phyloP scores from a whole-genome alignment of 768 basidiomycete genomes.

The Leucogyrophana mollusca region DNA sequence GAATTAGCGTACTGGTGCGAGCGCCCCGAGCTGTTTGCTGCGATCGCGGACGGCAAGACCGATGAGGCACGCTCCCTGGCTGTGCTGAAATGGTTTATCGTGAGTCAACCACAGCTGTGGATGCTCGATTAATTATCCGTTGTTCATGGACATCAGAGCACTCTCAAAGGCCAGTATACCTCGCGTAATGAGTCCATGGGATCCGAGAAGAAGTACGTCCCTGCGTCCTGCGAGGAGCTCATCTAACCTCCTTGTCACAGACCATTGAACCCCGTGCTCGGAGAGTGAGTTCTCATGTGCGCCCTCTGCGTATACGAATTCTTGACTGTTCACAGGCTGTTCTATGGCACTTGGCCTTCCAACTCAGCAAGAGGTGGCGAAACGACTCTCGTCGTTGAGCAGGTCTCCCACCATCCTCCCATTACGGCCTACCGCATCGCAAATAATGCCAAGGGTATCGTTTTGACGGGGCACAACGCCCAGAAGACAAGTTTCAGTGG shows the following conservation, averaged over 20 bases:
- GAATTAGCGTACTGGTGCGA: constrained; percentile 93
- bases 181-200: constrained; percentile 95
- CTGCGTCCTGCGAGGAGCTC: constrained; percentile 3
- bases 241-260: constrained; percentile 39
- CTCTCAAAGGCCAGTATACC: constrained; percentile 93
- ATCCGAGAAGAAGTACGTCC: constrained; percentile 90
- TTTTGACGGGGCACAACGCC: constrained; percentile 83
- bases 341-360: constrained; percentile 89
- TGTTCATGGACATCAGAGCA: constrained; percentile 50
- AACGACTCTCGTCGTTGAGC: constrained; percentile 85
- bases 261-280: constrained; percentile 93
- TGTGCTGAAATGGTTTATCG: constrained; percentile 96
- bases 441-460: constrained; percentile 74
- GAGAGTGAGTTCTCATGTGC: constrained; percentile 62
- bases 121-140: neutral
- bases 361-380: constrained; percentile 63
- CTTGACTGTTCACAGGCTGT: constrained; percentile 47
- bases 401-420: constrained; percentile 94
- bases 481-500: constrained; percentile 95
- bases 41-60: constrained; percentile 74
- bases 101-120: constrained; percentile 32
- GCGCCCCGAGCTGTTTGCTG: constrained; percentile 84
- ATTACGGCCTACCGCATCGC: constrained; percentile 86
- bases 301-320: neutral
- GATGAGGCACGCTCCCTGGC: constrained; percentile 73